Base-by-base conservation (phyloP, 2,329 filamentous ascomycete genomes). In the Fusarium tjaetaba region DNA sequence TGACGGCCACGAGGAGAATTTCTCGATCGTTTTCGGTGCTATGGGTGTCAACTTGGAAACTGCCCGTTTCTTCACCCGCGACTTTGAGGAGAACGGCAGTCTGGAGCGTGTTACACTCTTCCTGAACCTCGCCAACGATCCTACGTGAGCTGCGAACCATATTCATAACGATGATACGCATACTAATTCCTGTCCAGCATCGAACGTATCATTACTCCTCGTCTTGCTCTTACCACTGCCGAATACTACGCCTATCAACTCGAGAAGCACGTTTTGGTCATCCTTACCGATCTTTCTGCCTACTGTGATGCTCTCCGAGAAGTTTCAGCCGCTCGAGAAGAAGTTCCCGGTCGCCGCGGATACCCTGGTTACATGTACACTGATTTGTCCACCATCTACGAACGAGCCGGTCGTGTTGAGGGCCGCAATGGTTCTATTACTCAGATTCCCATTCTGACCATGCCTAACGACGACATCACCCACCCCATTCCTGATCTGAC, bases 351-450 rank as follows among this genome's bases (percentile, higher is more conserved):
- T 89, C 96, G 96, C 84, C 96, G 96, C 91, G 96, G 96, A 90
- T 99, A 96, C 88, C 96, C 96, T 61, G 96, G 96, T 94, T 99
- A 99, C 90, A 99, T 99, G 96, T 99, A 99, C 89, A 99, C 96
- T 78, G 97, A 99, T 91, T 93, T 99, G 91, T 98, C 96, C 68
- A 99, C 96, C 81, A 98, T 99, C 80, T 99, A 99, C 88, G 96
- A 99, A 86, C 95, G 96, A 87, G 96, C 96, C 78, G 96, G 96
- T 81, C 96, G 96, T 93, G 96, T 99, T 57, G 88, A 94, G 80
- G 97, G 97, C 78, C 94, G 97, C 79, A 98, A 98, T 80, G 96
- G 97, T 70, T 99, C 96, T 79, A 99, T 99, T 80, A 99, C 97
- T 26, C 96, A 99, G 86, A 98, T 99, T 80, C 96, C 96, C 69